Evolutionary conservation across 208 protist species (phyloP).

Genomic region (Histomonas meleagridis): DNA sequence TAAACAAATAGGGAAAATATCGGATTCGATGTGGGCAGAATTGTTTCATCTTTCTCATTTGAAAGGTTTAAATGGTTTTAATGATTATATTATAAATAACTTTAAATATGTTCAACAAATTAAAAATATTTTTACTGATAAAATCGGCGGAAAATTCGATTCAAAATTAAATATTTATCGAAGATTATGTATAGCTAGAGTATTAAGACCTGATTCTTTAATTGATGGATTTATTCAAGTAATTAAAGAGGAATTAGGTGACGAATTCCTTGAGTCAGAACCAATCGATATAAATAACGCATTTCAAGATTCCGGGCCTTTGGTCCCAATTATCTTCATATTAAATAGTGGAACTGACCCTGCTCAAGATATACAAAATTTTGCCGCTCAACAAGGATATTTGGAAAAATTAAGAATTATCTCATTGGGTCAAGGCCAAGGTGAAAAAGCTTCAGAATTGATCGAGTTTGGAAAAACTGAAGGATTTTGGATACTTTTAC

Average conservation of each 20-base stretch:
- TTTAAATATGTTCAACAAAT: background rate
- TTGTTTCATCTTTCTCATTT: background rate
- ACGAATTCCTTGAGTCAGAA: constrained; percentile 79
- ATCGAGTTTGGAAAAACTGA: constrained; percentile 59
- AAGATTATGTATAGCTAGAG: constrained; percentile 78
- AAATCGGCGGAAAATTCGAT: constrained; percentile 63
- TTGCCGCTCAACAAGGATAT: constrained; percentile 66
- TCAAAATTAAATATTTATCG: constrained; percentile 71
- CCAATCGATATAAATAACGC: constrained; percentile 80
- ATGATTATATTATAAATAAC: background rate
- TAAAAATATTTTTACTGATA: background rate
- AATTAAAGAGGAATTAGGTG: constrained; percentile 69
- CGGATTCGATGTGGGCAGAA: constrained; percentile 30
- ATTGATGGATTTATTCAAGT: constrained; percentile 81
- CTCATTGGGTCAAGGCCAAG: constrained; percentile 94
- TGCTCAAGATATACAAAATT: constrained; percentile 77
- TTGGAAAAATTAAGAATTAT: constrained; percentile 77
- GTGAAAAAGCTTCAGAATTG: constrained; percentile 79
- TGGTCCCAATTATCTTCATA: constrained; percentile 86
- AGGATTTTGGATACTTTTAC: constrained; percentile 78
- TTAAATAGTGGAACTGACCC: constrained; percentile 89
- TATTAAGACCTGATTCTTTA: constrained; percentile 85
- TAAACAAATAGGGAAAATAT: background rate
- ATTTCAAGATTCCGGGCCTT: constrained; percentile 72
- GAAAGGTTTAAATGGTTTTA: background rate